Evolutionary conservation across 2,329 filamentous ascomycete genomes (phyloP).

Genomic region (Phialemoniopsis sp.): DNA sequence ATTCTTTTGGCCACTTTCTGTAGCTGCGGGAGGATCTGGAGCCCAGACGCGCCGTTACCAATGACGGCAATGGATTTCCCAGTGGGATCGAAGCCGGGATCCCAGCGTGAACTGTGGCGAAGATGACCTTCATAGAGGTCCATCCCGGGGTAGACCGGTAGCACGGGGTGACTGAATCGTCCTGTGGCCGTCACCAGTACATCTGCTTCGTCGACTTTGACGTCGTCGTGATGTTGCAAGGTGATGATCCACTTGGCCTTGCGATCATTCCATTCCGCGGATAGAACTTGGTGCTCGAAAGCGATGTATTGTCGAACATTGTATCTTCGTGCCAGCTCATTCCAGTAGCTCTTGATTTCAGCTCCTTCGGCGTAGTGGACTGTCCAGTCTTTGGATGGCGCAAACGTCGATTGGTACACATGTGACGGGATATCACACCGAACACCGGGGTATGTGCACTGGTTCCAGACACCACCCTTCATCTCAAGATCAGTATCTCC

Average conservation of each 20-base stretch:
- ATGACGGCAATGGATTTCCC: constrained; percentile 28
- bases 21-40: constrained; percentile 36
- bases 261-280: constrained; percentile 48
- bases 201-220: constrained; percentile 43
- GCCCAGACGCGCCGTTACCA: constrained; percentile 29
- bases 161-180: constrained; percentile 58
- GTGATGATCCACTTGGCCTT: constrained; percentile 50
- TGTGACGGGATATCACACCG: constrained; percentile 63
- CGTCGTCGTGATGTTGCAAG: constrained; percentile 30
- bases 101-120: constrained; percentile 19
- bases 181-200: constrained; percentile 58
- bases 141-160: constrained; percentile 48
- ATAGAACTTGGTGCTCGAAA: constrained; percentile 47
- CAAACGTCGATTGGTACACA: constrained; percentile 62
- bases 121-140: constrained; percentile 18
- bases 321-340: constrained; percentile 55
- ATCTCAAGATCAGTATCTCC: no score
- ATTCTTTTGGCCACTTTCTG: constrained; percentile 40
- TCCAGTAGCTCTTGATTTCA: constrained; percentile 63
- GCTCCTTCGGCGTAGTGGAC: constrained; percentile 59
- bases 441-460: constrained; percentile 51
- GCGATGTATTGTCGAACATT: constrained; percentile 54
- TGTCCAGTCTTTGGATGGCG: constrained; percentile 61
- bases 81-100: constrained; percentile 13
- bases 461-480: background rate